phyloP scores from a whole-genome alignment of 345 rosid species.

The Gynandropsis gynandra region DNA sequence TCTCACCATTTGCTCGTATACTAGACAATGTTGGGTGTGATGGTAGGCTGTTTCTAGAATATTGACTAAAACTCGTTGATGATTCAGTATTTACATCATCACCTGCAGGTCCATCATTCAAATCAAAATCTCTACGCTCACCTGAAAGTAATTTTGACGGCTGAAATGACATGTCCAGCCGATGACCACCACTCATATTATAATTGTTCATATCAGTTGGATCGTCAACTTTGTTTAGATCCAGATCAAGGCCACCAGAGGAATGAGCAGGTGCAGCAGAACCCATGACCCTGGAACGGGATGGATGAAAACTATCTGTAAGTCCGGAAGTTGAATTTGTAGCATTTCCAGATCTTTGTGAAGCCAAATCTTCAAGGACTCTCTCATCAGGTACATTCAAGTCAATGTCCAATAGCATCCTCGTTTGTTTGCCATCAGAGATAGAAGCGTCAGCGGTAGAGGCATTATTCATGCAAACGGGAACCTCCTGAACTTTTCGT shows the following conservation, averaged over 20 bases:
- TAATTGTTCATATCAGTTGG: conserved; percentile 38
- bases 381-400: conserved; percentile 81
- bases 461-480: conserved; percentile 22
- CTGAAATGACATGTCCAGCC: conserved; percentile 32
- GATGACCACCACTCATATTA: conserved; percentile 31
- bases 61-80: conserved; percentile 36
- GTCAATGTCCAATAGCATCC: conserved; percentile 62
- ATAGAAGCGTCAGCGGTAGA: conserved; percentile 33
- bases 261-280: conserved; percentile 28
- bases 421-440: conserved; percentile 34
- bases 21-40: conserved; percentile 50
- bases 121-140: conserved; percentile 58
- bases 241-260: conserved; percentile 76
- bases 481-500: conserved; percentile 47
- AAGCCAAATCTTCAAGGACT: conserved; percentile 60
- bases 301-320: conserved; percentile 26
- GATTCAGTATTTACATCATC: conserved; percentile 57
- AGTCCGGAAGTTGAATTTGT: conserved; percentile 25
- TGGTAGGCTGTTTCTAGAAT: conserved; percentile 33
- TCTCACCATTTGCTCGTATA: conserved; percentile 40
- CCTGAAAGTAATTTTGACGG: conserved; percentile 27
- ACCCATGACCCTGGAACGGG: conserved; percentile 26
- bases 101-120: conserved; percentile 72
- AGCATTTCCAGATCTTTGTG: conserved; percentile 32
- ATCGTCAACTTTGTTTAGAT: conserved; percentile 72